These are phyloP conservation scores for Aspergillus sparsus DNA, from an alignment of 495 filamentous ascomycete species.

Conservation along the genomic window DNA sequence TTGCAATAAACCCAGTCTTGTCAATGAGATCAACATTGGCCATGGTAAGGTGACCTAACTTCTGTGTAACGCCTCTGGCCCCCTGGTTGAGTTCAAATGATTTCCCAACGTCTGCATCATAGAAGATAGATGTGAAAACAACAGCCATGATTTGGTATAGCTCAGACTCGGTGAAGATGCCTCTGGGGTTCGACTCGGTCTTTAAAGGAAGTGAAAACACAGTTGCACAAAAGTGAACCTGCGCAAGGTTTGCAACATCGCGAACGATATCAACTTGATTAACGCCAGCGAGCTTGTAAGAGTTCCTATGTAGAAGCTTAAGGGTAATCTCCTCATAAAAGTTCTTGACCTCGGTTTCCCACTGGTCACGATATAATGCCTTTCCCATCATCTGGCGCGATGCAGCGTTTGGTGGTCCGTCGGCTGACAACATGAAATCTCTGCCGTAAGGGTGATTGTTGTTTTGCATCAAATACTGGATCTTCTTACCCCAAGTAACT, in stretches of 20 bases:
- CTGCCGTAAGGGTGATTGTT: constrained; percentile 43
- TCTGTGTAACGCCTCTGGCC: constrained; percentile 53
- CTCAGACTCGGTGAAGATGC: constrained; percentile 57
- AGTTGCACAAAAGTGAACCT: constrained; percentile 60
- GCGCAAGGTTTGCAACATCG: constrained; percentile 62
- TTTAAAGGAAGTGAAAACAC: constrained; percentile 66
- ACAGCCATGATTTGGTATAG: constrained; percentile 60
- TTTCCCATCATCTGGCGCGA: constrained; percentile 50
- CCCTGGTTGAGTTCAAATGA: constrained; percentile 62
- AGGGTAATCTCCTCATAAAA: constrained; percentile 57
- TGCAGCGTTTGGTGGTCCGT: constrained; percentile 44
- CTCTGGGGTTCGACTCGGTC: constrained; percentile 58
- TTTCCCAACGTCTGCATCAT: constrained; percentile 63
- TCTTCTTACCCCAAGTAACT: constrained; percentile 57
- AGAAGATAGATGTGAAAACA: constrained; percentile 64
- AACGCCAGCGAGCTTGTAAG: constrained; percentile 51
- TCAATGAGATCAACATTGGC: constrained; percentile 62
- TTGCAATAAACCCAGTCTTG: constrained; percentile 51
- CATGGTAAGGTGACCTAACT: constrained; percentile 62
- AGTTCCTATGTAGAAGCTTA: constrained; percentile 50
- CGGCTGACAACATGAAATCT: constrained; percentile 59
- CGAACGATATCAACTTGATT: constrained; percentile 65
- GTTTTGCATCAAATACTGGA: constrained; percentile 50
- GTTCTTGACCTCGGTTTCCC: constrained; percentile 49
- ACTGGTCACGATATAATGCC: constrained; percentile 52